A percentile compares a stretch with the other conserved stretches of the same genome.
phyloP scores from a whole-genome alignment of 2,329 filamentous ascomycete genomes.

The Cadophora sp. region DNA sequence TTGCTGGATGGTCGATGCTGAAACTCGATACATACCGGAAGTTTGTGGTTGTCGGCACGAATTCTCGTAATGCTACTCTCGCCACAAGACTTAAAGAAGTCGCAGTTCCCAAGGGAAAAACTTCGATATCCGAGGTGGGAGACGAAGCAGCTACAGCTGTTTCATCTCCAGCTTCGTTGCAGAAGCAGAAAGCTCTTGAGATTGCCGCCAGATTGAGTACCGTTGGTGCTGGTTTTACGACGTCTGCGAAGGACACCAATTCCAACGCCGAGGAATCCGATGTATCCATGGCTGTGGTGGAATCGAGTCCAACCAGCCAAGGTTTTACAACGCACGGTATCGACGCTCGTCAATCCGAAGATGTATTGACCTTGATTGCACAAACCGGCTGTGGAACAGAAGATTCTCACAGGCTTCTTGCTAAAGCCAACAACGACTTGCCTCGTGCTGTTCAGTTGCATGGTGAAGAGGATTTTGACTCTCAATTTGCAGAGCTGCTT shows the following conservation, averaged over 20 bases:
- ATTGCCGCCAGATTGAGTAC: conserved; percentile 21
- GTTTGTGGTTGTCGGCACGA: conserved; percentile 60
- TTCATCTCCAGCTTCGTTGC: conserved; percentile 1
- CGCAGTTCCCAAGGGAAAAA: background rate
- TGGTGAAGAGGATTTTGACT: background rate
- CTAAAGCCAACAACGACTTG: conserved; percentile 11
- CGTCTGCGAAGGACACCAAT: background rate
- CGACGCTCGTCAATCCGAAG: background rate
- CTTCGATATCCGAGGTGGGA: background rate
- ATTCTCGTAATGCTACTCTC: conserved; percentile 5
- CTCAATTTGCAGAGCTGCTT: background rate
- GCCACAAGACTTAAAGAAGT: conserved; percentile 18
- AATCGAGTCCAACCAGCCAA: background rate
- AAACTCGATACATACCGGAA: conserved; percentile 59
- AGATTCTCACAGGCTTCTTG: conserved; percentile 18
- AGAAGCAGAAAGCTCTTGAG: conserved; percentile 22
- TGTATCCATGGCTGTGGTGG: background rate
- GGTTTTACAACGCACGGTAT: conserved; percentile 11
- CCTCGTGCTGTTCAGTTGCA: conserved; percentile 7
- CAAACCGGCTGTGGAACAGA: conserved; percentile 5
- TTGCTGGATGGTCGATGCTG: conserved; percentile 62
- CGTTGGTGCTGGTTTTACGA: background rate
- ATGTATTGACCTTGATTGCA: conserved; percentile 7
- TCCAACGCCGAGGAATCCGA: conserved; percentile 1
- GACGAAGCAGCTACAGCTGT: background rate